These are phyloP conservation scores for Heliamphora ciliata DNA, from an alignment of 179 eudicot genomes.

Conservation along the genomic window DNA sequence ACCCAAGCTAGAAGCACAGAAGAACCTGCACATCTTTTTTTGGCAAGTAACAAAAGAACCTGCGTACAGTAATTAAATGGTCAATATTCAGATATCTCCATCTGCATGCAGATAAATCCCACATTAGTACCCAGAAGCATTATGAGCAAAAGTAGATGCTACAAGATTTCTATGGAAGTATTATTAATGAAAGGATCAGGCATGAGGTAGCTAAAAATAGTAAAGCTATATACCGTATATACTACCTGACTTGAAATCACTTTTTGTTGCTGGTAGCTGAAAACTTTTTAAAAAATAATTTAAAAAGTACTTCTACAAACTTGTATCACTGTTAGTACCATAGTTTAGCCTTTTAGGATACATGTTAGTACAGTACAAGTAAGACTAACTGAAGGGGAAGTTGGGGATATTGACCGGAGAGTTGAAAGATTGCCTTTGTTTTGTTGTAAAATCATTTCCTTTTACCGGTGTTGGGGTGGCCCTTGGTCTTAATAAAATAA, in stretches of 20 bases:
- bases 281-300: background rate
- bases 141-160: too few relatives aligned
- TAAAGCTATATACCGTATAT: background rate
- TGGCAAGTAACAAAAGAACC: too few relatives aligned
- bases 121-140: too few relatives aligned
- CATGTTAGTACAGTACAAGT: background rate
- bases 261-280: background rate
- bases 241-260: background rate
- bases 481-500: background rate
- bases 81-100: too few relatives aligned
- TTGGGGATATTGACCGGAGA: background rate
- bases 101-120: too few relatives aligned
- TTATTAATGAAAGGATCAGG: background rate
- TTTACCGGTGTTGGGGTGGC: background rate
- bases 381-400: background rate
- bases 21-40: too few relatives aligned
- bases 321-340: background rate
- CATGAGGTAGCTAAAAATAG: background rate
- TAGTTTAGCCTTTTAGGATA: background rate
- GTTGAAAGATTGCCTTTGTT: background rate
- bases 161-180: too few relatives aligned
- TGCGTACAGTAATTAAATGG: too few relatives aligned
- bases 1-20: too few relatives aligned
- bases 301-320: background rate
- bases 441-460: background rate